Evolutionary conservation across 2,329 filamentous ascomycete genomes (phyloP), one percentile per base, ranked within the genome.

Genomic region (Exophiala xenobiotica): DNA sequence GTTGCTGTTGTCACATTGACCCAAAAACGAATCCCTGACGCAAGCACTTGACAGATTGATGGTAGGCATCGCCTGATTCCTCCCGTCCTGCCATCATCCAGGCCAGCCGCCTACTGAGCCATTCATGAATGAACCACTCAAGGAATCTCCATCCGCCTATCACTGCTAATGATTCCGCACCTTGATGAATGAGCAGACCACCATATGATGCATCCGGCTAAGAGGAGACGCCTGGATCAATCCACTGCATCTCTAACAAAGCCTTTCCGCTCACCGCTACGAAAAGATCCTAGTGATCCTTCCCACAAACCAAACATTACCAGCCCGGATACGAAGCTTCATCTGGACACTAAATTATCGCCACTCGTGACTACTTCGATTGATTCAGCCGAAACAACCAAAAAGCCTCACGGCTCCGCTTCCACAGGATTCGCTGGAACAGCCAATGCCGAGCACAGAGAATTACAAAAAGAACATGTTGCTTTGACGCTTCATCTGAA

Each of bases 231-330:
- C 58, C 71, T 86, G 56, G 77, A 84, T 51, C 71, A 77, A 38
- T 77, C 80, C 31, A 70, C 76, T 18, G 75, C 74, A n/a, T 78
- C 78, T 5, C 77, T 88, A 41, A 78, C 78, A 56, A 86, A 84
- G 64, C 86, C 86, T 0, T 90, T 90, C 71, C 83, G 85, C 59
- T 88, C 86, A 39, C 86, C 77, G 46, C 41, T 59, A 9, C 49
- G 53, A 18, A 23, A 46, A 42, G 37, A 51, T 35, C 41, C 26
- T 27, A 37, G 16, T 27, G 51, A 42, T 27, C 26, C 6, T 29
- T 43, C 27, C 31, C 43, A 38, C 29, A 35, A 18, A 23, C 20
- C 41, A 33, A 31, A 19, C 31, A 29, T 4, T 38, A 19, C 46
- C 19, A 33, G 12, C 19, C 31, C 27, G 18, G 48, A 42, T 14